phyloP scores from a whole-genome alignment of 257 asterid genomes.

The Solanum chmielewskii region DNA sequence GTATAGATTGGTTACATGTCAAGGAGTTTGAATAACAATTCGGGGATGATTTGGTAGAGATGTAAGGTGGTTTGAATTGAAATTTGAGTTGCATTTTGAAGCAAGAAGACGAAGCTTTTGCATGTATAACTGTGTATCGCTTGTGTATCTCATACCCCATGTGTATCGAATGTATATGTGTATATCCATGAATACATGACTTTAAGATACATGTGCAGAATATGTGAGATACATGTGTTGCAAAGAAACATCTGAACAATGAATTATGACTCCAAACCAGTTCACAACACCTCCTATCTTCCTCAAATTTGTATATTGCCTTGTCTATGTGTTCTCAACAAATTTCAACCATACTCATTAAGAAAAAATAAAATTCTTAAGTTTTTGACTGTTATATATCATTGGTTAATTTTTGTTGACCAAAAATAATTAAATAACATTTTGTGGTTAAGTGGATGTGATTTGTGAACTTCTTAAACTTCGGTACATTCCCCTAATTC shows the following conservation, averaged over 20 bases:
- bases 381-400: neutral
- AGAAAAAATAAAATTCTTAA: neutral
- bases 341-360: neutral
- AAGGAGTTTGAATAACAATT: neutral
- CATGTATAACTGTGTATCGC: neutral
- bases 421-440: neutral
- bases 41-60: neutral
- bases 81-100: neutral
- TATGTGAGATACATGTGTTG: neutral
- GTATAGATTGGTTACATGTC: neutral
- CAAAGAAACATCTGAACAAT: neutral
- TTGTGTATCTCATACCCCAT: neutral
- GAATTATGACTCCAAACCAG: neutral
- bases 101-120: neutral
- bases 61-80: neutral
- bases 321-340: neutral
- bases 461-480: neutral
- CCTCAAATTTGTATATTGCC: neutral
- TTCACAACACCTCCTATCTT: neutral
- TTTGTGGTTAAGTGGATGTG: neutral
- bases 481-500: neutral
- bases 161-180: neutral
- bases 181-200: neutral
- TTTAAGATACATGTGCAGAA: neutral
- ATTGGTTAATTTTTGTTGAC: neutral